These are phyloP conservation scores for Phytophthora sp. DNA, from an alignment of 352 stramenopile genomes.

Conservation along the genomic window DNA sequence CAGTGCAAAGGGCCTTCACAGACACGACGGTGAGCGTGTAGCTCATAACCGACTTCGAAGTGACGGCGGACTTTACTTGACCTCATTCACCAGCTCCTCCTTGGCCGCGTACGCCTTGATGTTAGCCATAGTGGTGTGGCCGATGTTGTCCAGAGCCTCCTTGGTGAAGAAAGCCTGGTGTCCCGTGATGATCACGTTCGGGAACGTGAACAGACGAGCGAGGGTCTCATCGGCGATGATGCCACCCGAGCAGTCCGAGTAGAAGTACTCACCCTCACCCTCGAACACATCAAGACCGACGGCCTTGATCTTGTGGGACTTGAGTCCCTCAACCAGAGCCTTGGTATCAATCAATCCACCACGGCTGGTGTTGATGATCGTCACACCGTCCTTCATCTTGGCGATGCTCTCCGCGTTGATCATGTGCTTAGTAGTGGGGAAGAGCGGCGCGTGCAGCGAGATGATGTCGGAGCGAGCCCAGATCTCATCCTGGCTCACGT, in stretches of 20 bases:
- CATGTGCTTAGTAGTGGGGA: slow-evolving; percentile 83
- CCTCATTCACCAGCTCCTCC: slow-evolving; percentile 54
- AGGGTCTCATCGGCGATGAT: slow-evolving; percentile 70
- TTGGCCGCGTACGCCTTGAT: slow-evolving; percentile 56
- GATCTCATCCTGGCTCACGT: slow-evolving; percentile 62
- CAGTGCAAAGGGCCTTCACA: slow-evolving; percentile 11
- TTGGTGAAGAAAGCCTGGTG: slow-evolving; percentile 86
- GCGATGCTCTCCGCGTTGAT: slow-evolving; percentile 81
- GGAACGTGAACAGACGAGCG: slow-evolving; percentile 78
- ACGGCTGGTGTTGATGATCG: slow-evolving; percentile 92
- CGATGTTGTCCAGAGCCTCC: slow-evolving; percentile 75
- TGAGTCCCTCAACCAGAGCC: slow-evolving; percentile 78
- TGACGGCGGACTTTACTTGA: slow-evolving; percentile 38
- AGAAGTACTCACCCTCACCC: slow-evolving; percentile 76
- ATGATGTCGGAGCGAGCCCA: slow-evolving; percentile 83
- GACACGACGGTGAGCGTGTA: background rate
- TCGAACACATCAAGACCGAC: slow-evolving; percentile 90
- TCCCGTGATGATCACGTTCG: slow-evolving; percentile 80
- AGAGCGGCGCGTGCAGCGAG: slow-evolving; percentile 83
- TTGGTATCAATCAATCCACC: slow-evolving; percentile 88
- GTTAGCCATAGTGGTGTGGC: slow-evolving; percentile 70
- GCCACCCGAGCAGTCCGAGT: slow-evolving; percentile 67
- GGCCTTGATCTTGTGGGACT: slow-evolving; percentile 72
- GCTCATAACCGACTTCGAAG: slow-evolving; percentile 8
- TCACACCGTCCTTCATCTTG: slow-evolving; percentile 87